Evolutionary conservation across 805 yeast genomes (phyloP), one percentile per base, ranked within the genome.

Genomic region (Ogataea chonburiensis): DNA sequence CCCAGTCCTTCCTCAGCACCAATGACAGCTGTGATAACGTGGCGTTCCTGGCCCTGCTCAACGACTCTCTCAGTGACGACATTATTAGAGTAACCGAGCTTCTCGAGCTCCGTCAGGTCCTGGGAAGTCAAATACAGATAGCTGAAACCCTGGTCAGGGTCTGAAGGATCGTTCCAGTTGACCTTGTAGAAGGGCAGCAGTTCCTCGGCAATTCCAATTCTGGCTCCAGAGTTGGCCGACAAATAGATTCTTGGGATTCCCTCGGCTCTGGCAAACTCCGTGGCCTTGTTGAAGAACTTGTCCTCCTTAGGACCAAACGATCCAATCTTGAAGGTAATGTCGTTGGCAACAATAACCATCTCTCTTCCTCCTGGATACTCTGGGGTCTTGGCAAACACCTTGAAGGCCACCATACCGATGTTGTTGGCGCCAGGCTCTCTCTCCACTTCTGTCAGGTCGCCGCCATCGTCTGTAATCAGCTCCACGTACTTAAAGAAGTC

Each of bases 141-240:
- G 55, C 75, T 71, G 76, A 91, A 93, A 15, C 99, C 98, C 69
- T 85, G 84, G 16, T 77, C 73, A 43, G 87, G 94, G 43, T 78
- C 71, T 16, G 66, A 65, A 26, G 77, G 78, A 50, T 81, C 89
- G 50, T 80, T 84, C 99, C 99, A 93, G 37, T 91, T 87, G 46
- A 91, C 96, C 63, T 85, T 79, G 71, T 79, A 88, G 57, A 77
- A 74, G 42, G 96, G 93, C 38, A 93, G 73, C 46, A 93, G 73
- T 65, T 93, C 99, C 52, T 93, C 98, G 17, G 99, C 98, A 61
- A 93, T 78, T 58, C 98, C 98, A 47, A 93, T 86, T 71, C 99
- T 81, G 30, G 99, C 99, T 73, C 99, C 99, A 43, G 98, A 89
- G 75, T 93, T 93, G 18, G 98, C 99, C 52, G 97, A 86, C 52